Evolutionary conservation across 345 rosid genomes (phyloP).

Genomic region (Mercurialis annua): DNA sequence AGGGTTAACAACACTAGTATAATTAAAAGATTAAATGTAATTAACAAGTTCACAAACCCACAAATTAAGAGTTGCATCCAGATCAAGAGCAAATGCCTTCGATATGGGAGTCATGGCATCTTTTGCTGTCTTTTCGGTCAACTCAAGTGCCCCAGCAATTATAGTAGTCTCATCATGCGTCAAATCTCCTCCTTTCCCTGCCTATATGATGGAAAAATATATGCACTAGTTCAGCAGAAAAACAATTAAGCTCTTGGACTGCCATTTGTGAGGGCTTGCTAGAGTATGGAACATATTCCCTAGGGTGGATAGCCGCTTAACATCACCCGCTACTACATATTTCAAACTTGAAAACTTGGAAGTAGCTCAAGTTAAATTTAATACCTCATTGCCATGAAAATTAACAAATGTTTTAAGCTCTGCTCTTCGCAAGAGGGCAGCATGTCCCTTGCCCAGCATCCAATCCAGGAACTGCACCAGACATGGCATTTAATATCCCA

Average conservation of each 20-base stretch:
- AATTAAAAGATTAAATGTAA: slow-evolving; percentile 15
- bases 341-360: slow-evolving; percentile 7
- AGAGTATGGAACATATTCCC: slow-evolving; percentile 2
- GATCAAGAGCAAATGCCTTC: slow-evolving; percentile 96
- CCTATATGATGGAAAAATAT: slow-evolving; percentile 40
- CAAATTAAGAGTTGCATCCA: slow-evolving; percentile 90
- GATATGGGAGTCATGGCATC: slow-evolving; percentile 95
- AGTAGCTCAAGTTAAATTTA: slow-evolving; percentile 1
- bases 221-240: slow-evolving; percentile 14
- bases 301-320: slow-evolving; percentile 10
- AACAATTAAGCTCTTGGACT: neutral
- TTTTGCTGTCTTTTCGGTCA: slow-evolving; percentile 88
- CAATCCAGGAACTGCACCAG: slow-evolving; percentile 73
- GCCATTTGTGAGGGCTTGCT: slow-evolving; percentile 4
- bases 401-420: slow-evolving; percentile 87
- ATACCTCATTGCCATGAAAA: slow-evolving; percentile 92
- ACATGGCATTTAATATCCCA: slow-evolving; percentile 9
- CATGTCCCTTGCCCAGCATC: slow-evolving; percentile 98
- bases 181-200: slow-evolving; percentile 93
- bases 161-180: slow-evolving; percentile 94
- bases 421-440: slow-evolving; percentile 82
- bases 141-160: slow-evolving; percentile 91
- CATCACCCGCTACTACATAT: slow-evolving; percentile 4
- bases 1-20: slow-evolving; percentile 14
- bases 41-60: slow-evolving; percentile 46